phyloP scores from a whole-genome alignment of 2,329 filamentous ascomycete species.

The Sporothrix phasma region DNA sequence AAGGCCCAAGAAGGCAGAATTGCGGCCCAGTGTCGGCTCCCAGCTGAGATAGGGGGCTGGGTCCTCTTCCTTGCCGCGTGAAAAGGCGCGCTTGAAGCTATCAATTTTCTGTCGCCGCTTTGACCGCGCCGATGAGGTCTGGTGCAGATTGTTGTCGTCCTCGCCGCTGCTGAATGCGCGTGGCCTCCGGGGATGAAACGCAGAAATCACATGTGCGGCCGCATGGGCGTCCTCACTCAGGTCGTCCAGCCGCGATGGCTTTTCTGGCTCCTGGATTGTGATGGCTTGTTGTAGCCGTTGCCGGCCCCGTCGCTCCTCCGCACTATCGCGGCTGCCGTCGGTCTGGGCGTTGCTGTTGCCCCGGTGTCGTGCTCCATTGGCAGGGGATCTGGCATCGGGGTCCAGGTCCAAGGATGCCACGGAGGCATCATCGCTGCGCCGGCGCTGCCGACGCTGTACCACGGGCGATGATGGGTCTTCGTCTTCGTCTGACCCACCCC shows the following conservation, averaged over 20 bases:
- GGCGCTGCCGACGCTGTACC: not conserved
- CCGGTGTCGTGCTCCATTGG: not conserved
- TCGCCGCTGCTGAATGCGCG: not conserved
- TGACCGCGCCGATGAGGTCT: slow-evolving; percentile 18
- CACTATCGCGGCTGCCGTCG: not conserved
- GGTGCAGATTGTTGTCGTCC: slow-evolving; percentile 18
- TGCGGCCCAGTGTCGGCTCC: slow-evolving; percentile 83
- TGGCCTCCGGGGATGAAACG: slow-evolving; percentile 30
- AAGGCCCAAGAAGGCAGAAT: slow-evolving; percentile 62
- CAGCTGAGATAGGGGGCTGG: slow-evolving; percentile 84
- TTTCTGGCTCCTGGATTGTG: slow-evolving; percentile 55
- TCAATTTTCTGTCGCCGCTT: slow-evolving; percentile 42
- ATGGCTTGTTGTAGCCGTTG: slow-evolving; percentile 41
- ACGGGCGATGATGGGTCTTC: slow-evolving; percentile 25
- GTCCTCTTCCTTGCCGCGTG: slow-evolving; percentile 44
- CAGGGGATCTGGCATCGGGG: slow-evolving; percentile 8
- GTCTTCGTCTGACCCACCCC: slow-evolving; percentile 25
- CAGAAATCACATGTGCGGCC: slow-evolving; percentile 30
- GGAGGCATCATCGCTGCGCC: slow-evolving; percentile 24
- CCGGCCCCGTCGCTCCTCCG: not conserved
- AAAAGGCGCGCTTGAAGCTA: slow-evolving; percentile 47
- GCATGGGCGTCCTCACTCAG: slow-evolving; percentile 35
- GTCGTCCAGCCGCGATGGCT: slow-evolving; percentile 32
- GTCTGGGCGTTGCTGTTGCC: not conserved
- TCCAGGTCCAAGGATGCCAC: slow-evolving; percentile 22